Evolutionary conservation across 306 rosid species (phyloP), one percentile per base, ranked within the genome.

Genomic region (Datisca glomerata): DNA sequence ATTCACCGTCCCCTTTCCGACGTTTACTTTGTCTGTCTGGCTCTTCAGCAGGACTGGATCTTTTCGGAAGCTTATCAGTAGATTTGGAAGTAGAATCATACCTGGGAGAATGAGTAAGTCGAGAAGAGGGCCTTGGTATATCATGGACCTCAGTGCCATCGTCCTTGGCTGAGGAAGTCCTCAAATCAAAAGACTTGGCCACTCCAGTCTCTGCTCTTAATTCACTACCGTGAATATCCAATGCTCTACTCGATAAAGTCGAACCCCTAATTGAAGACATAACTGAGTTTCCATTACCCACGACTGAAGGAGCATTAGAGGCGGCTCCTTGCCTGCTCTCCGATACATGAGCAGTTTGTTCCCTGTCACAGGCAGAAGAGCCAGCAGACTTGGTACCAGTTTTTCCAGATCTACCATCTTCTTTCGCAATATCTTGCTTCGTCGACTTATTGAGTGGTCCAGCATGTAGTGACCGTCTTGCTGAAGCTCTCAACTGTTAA

Each of bases 11-110:
- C 48, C 93, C 98, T 62, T 84, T 89, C 58, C 98, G 59, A 7
- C 98, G 82, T 56, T 89, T 89, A 66, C 77, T 74, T 53, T 67
- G 69, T 69, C 95, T 89, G 56, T 89, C 98, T 18, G 74, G 80
- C 37, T 80, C 98, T 61, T 89, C 98, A 31, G 83, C 80, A 51
- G 98, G 93, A 63, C 93, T 63, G 21, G 73, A 68, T 62, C 98
- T 72, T 71, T 89, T 89, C 61, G 68, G 98, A 63, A 63, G 64
- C 68, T 89, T 89, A 53, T 89, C 98, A 52, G 64, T 66, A 20
- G 86, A 70, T 61, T 76, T 89, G 19, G 78, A 68, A 54, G 69
- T 43, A 14, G 56, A 44, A 22, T 89, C 96, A 63, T 78, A 75
- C 65, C 91, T 61, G 43, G 95, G 98, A 56, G 98, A 89, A 61